Evolutionary conservation across 2,329 filamentous ascomycete genomes (phyloP).

Genomic region (Fusarium dlaminii): DNA sequence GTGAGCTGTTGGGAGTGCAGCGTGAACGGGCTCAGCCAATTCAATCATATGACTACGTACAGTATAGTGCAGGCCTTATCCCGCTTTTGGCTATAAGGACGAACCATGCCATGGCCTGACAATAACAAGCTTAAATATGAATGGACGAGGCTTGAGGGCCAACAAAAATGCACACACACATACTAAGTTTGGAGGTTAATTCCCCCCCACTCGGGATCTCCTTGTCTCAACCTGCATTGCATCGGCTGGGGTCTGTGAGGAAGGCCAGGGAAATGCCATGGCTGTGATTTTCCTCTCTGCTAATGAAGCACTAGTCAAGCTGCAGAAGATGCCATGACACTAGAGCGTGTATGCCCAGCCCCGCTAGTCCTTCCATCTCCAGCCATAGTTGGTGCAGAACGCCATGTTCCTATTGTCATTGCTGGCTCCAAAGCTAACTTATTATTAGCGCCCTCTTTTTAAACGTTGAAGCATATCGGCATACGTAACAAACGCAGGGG

Average conservation of each 20-base stretch:
- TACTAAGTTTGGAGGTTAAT: neutral
- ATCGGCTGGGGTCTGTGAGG: neutral
- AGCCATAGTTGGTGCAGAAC: slow-evolving; percentile 34
- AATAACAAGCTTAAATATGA: slow-evolving; percentile 12
- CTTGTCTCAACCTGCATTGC: neutral
- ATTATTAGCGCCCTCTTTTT: neutral
- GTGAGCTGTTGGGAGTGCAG: neutral
- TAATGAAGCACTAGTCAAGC: neutral
- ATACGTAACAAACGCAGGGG: neutral
- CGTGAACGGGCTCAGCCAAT: neutral
- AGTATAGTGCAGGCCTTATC: neutral
- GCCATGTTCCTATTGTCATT: slow-evolving; percentile 33
- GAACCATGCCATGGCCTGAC: neutral
- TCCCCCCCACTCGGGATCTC: neutral
- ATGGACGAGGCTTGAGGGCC: slow-evolving; percentile 2
- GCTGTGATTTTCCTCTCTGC: neutral
- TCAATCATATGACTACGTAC: neutral
- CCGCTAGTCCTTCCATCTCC: slow-evolving; percentile 18
- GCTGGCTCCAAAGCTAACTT: slow-evolving; percentile 11
- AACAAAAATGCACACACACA: neutral
- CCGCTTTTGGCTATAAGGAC: neutral
- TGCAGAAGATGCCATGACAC: slow-evolving; percentile 6
- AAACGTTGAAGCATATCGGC: slow-evolving; percentile 33
- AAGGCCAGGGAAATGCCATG: neutral
- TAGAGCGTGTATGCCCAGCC: neutral